These are phyloP conservation scores for Chiua virens DNA, from an alignment of 768 basidiomycete genomes.

Conservation along the genomic window DNA sequence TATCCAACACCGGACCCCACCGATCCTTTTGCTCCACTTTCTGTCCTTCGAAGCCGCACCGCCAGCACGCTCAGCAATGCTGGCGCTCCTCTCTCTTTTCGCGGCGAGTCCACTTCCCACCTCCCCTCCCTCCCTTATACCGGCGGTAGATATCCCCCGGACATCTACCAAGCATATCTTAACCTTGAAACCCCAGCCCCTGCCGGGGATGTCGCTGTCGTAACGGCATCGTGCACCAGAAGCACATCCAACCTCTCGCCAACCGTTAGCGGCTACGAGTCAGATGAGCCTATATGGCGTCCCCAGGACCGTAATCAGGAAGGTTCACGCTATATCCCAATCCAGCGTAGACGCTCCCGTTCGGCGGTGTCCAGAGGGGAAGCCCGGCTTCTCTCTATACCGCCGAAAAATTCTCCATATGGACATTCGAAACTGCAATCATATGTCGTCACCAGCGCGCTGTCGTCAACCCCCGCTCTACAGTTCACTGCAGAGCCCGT, in stretches of 20 bases:
- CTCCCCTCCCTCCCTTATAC: conserved; percentile 32
- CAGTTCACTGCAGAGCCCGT: conserved; percentile 27
- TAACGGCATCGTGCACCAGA: conserved; percentile 24
- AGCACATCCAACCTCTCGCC: conserved; percentile 22
- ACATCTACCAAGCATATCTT: conserved; percentile 30
- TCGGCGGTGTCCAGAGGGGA: conserved; percentile 35
- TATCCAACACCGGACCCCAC: conserved; percentile 68
- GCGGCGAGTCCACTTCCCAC: conserved; percentile 29
- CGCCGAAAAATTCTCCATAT: conserved; percentile 32
- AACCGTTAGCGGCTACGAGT: conserved; percentile 2
- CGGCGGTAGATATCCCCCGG: conserved; percentile 33
- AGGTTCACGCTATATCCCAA: conserved; percentile 12
- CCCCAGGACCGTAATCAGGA: conserved; percentile 9
- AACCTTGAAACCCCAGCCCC: conserved; percentile 14
- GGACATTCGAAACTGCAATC: conserved; percentile 31
- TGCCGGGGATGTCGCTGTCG: conserved; percentile 5
- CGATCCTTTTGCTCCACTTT: conserved; percentile 71
- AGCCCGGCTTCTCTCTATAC: conserved; percentile 24
- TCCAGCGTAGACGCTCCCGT: conserved; percentile 35
- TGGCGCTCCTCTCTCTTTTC: conserved; percentile 29
- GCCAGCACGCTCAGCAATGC: conserved; percentile 39
- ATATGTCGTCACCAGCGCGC: conserved; percentile 20
- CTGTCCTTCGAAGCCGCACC: conserved; percentile 60
- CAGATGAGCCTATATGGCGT: conserved; percentile 13
- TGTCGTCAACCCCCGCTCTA: conserved; percentile 27